Base-by-base conservation (phyloP, 352 stramenopile species). In the Globisporangium radiosum region DNA sequence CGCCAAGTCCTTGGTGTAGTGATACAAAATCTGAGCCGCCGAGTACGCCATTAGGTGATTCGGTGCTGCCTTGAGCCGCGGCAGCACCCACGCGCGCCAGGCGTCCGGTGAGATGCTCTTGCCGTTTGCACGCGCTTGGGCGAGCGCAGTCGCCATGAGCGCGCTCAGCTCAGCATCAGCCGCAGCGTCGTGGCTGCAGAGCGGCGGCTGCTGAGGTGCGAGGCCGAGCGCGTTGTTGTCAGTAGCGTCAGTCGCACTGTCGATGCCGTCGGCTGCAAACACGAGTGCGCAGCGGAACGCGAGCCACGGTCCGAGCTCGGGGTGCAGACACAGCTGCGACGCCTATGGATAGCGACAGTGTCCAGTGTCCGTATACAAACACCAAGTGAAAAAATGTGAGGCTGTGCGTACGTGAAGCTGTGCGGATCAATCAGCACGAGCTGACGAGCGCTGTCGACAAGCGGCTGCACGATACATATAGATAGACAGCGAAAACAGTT, bases 1-100 rank as follows among this genome's bases (percentile, higher is more conserved):
- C 19, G 59, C 56, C 37, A 82, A 33, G 33, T 87, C 78, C 15
- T 89, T 91, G 39, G 77, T 84, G 68, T 91, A 89, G 25, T 91
- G 81, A 48, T 89, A 91, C 59, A 88, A 50, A 14, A 74, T 80
- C 64, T 92, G 81, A 52, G 85, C 76, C 15, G 58, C 62, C 25
- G 72, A 72, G 63, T 92, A 90, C 77, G 81, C 85, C 47, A 72
- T 69, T 8, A 63, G 60, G 54, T 92, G 81, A 44, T 72, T 68
- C 3, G 81, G 81, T n/a, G 72, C 66, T 40, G 88, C 70, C 3
- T 72, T 77, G 44, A 89, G 73, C 7, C 81, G 78, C 14, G 80
- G 76, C 10, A 82, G 59, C 9, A 70, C 72, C 81, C 81, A 89
- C 0, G 64, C 68, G 38, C 71, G 72, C 77, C 80, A 88, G 6